phyloP scores from a whole-genome alignment of 2,329 filamentous ascomycete species.

The Aspergillus fumigatiaffinis region DNA sequence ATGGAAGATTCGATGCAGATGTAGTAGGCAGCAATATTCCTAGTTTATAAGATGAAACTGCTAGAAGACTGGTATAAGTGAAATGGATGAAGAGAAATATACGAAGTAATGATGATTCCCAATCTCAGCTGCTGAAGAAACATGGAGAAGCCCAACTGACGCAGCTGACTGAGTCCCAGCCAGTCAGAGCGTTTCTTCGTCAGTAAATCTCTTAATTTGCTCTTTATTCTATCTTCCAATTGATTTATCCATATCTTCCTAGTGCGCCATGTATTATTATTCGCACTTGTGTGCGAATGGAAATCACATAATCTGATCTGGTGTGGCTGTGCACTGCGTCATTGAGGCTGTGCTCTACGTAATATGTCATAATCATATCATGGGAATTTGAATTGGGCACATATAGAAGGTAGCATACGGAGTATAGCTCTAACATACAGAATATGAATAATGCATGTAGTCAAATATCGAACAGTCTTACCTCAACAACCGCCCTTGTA shows the following conservation, averaged over 20 bases:
- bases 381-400: too few relatives aligned
- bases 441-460: too few relatives aligned
- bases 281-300: not conserved
- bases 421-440: too few relatives aligned
- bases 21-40: not conserved
- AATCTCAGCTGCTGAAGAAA: not conserved
- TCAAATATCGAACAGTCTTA: not conserved
- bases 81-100: not conserved
- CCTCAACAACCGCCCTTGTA: not conserved
- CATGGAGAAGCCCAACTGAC: not conserved
- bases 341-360: slow-evolving; percentile 2
- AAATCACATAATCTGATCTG: not conserved
- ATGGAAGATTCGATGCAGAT: not conserved
- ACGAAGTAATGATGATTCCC: not conserved
- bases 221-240: not conserved
- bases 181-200: not conserved
- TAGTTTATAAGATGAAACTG: not conserved
- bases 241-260: not conserved
- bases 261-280: not conserved
- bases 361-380: not conserved
- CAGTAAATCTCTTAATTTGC: too few relatives aligned
- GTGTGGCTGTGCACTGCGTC: slow-evolving; percentile 6
- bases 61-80: not conserved
- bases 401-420: too few relatives aligned
- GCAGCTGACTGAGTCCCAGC: not conserved